These are phyloP conservation scores for Paraglomus brasilianum DNA, from an alignment of 192 early-diverging fungal species.

Conservation along the genomic window DNA sequence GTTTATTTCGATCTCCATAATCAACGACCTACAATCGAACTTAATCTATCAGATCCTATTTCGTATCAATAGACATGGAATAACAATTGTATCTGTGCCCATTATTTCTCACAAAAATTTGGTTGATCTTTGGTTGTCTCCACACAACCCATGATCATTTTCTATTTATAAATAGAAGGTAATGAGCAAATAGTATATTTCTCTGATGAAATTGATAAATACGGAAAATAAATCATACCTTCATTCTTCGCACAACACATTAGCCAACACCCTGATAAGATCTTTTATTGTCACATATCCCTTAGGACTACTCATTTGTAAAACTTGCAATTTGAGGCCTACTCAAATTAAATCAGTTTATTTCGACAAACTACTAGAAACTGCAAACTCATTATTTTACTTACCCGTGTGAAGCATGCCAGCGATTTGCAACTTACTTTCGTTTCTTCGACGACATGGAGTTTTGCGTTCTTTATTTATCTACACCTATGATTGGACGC, in stretches of 20 bases:
- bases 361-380: neutral
- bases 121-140: neutral
- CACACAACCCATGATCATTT: conserved; percentile 1
- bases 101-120: neutral
- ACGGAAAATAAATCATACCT: conserved; percentile 2
- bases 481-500: too few relatives aligned
- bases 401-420: conserved; percentile 16
- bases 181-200: conserved; percentile 2
- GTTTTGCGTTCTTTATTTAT: too few relatives aligned
- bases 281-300: conserved; percentile 20
- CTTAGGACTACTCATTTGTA: conserved; percentile 30
- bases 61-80: too few relatives aligned
- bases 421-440: conserved; percentile 5
- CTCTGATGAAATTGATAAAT: neutral
- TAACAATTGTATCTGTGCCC: too few relatives aligned
- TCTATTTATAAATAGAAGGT: conserved; percentile 16
- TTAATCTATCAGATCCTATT: too few relatives aligned
- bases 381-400: conserved; percentile 5
- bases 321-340: conserved; percentile 28
- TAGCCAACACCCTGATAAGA: conserved; percentile 24
- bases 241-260: conserved; percentile 4
- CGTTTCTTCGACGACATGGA: neutral
- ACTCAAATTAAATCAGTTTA: conserved; percentile 25
- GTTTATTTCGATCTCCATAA: too few relatives aligned
- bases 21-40: too few relatives aligned